A percentile compares a stretch with the other conserved stretches of the same genome.
phyloP scores from a whole-genome alignment of 2,329 filamentous ascomycete genomes.

The Clarireedia paspali region DNA sequence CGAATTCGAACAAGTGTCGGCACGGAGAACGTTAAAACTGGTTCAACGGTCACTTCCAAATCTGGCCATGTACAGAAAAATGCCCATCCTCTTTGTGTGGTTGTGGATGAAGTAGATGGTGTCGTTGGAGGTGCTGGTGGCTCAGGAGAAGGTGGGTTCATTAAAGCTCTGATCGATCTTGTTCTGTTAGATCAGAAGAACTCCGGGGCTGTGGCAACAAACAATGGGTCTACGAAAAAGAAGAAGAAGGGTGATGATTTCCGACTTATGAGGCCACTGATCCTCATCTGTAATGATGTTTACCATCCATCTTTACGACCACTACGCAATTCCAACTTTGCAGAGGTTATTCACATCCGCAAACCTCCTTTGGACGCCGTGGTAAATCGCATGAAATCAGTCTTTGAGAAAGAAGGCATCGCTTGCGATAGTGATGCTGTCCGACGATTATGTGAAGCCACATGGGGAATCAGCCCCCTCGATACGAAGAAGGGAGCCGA shows the following conservation, averaged over 20 bases:
- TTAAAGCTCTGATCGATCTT: constrained; percentile 89
- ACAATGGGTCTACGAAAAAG: constrained; percentile 30
- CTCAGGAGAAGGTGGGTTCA: constrained; percentile 84
- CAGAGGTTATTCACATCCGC: constrained; percentile 86
- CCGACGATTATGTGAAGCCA: constrained; percentile 72
- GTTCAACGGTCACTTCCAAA: constrained; percentile 46
- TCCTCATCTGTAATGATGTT: constrained; percentile 95
- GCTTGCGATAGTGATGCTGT: constrained; percentile 84
- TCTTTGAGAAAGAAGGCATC: constrained; percentile 87
- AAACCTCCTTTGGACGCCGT: constrained; percentile 85
- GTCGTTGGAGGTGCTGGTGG: constrained; percentile 73
- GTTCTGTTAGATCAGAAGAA: constrained; percentile 84
- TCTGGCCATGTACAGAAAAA: constrained; percentile 54
- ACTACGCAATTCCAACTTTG: constrained; percentile 73
- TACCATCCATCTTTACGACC: constrained; percentile 86
- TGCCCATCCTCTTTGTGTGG: constrained; percentile 81
- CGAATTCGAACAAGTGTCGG: constrained; percentile 86
- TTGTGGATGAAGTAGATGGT: constrained; percentile 95
- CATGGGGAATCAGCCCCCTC: constrained; percentile 72
- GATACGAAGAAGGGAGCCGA: constrained; percentile 63
- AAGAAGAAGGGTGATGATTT: constrained; percentile 79
- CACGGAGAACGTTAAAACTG: constrained; percentile 84
- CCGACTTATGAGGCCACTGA: constrained; percentile 75
- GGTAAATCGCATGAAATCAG: constrained; percentile 67
- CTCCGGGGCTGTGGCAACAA: constrained; percentile 31